A percentile compares a stretch with the other conserved stretches of the same genome.
Conservation (phyloP, 192 early-diverging fungal genomes). For the Cladochytrium replicatum region DNA sequence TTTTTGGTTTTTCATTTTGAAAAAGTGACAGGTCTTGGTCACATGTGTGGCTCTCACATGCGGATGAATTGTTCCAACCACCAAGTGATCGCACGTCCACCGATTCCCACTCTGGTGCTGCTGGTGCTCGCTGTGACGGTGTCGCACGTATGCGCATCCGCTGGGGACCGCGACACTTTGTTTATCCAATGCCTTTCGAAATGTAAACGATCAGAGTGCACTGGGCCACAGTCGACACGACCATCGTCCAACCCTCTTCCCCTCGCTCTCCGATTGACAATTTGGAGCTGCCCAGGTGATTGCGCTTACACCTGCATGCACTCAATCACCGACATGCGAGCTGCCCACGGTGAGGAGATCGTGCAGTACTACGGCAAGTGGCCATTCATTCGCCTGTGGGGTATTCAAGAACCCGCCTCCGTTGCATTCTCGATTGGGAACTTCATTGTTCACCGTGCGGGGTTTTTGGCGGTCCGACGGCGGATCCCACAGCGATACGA, state of each 20-base stretch:
- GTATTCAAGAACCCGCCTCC: conserved; percentile 91
- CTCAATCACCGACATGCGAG: conserved; percentile 45
- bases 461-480: conserved; percentile 13
- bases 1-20: conserved; percentile 64
- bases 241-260: conserved; percentile 30
- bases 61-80: background rate
- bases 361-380: conserved; percentile 96
- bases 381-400: conserved; percentile 80
- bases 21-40: conserved; percentile 74
- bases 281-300: conserved; percentile 72
- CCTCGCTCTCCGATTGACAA: conserved; percentile 40
- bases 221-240: background rate
- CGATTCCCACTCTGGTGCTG: background rate
- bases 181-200: conserved; percentile 46
- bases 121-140: conserved; percentile 2
- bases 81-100: no score
- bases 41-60: conserved; percentile 25
- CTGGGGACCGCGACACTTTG: conserved; percentile 53
- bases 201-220: conserved; percentile 34
- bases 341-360: conserved; percentile 33
- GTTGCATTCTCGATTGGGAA: conserved; percentile 89
- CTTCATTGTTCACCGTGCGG: conserved; percentile 61
- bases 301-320: conserved; percentile 88
- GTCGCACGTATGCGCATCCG: conserved; percentile 34
- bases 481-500: conserved; percentile 8